Evolutionary conservation across 2,329 filamentous ascomycete species (phyloP).

Genomic region (Stromatinia cepivora): DNA sequence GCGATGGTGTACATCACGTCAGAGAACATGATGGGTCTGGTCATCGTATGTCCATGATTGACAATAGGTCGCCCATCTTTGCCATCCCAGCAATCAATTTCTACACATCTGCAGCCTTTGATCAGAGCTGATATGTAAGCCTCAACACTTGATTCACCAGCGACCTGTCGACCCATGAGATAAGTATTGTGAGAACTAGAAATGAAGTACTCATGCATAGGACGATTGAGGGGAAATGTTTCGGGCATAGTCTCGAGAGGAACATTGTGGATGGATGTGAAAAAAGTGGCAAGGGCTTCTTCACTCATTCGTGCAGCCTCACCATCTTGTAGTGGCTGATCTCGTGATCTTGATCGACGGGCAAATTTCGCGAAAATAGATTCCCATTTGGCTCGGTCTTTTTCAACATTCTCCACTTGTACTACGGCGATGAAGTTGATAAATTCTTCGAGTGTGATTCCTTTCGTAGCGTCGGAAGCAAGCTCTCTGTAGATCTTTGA

Average conservation of each 20-base stretch:
- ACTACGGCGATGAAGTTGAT: constrained; percentile 69
- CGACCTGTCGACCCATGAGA: constrained; percentile 85
- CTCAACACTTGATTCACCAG: constrained; percentile 87
- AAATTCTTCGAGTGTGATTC: constrained; percentile 73
- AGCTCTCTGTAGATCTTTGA: constrained; percentile 68
- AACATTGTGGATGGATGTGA: constrained; percentile 73
- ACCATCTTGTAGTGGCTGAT: constrained; percentile 44
- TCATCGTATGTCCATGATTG: constrained; percentile 86
- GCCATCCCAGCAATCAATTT: constrained; percentile 98
- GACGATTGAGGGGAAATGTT: constrained; percentile 69
- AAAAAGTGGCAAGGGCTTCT: constrained; percentile 73
- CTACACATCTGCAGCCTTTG: constrained; percentile 89
- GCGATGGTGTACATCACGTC: constrained; percentile 93
- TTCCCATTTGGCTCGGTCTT: constrained; percentile 67
- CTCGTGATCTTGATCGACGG: constrained; percentile 55
- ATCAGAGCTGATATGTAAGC: constrained; percentile 89
- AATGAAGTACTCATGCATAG: constrained; percentile 95
- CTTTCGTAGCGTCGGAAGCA: constrained; percentile 57
- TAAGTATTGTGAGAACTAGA: constrained; percentile 99
- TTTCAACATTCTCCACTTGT: constrained; percentile 75
- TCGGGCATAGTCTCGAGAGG: constrained; percentile 62
- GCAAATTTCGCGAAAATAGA: constrained; percentile 69
- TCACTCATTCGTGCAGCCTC: constrained; percentile 68
- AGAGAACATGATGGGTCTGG: constrained; percentile 82
- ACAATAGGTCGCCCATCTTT: constrained; percentile 78